Percentiles rank a stretch among this genome's conserved stretches.
These are phyloP conservation scores for Pulveroboletus ridleyi DNA, from an alignment of 1,284 basidiomycete species.

Conservation along the genomic window DNA sequence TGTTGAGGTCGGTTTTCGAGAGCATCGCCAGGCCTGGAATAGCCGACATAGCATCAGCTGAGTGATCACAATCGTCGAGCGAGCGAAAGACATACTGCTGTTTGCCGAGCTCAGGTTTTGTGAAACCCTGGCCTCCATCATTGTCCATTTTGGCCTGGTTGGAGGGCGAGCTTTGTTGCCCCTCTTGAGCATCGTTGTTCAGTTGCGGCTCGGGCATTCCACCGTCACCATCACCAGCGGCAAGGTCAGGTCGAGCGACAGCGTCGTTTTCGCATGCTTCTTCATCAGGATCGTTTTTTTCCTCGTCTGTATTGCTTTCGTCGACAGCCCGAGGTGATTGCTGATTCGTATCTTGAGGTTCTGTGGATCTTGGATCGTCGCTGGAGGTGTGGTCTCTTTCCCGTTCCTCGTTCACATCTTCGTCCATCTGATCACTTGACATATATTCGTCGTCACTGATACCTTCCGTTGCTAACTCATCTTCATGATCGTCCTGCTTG, in stretches of 20 bases:
- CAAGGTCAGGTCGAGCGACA: constrained; percentile 49
- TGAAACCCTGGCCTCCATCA: constrained; percentile 34
- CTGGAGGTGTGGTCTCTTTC: constrained; percentile 22
- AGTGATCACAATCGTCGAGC: constrained; percentile 4
- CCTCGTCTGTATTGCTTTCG: constrained; percentile 22
- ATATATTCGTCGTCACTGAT: constrained; percentile 47
- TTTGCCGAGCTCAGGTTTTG: constrained; percentile 29
- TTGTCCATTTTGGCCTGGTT: constrained; percentile 22
- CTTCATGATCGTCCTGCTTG: constrained; percentile 41
- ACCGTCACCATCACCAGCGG: constrained; percentile 40
- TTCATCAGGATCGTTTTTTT: constrained; percentile 37
- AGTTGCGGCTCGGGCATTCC: constrained; percentile 26
- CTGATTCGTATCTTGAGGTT: constrained; percentile 24
- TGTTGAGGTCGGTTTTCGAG: constrained; percentile 18
- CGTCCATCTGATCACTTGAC: constrained; percentile 46
- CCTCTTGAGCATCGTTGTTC: constrained; percentile 29
- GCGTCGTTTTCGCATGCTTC: constrained; percentile 37
- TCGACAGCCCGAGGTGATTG: constrained; percentile 29
- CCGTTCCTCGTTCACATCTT: constrained; percentile 41
- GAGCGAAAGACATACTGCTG: constrained; percentile 37
- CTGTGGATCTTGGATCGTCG: constrained; percentile 32
- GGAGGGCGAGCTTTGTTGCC: constrained; percentile 27
- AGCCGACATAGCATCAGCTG: not conserved
- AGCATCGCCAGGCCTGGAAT: constrained; percentile 18
- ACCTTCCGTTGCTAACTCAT: constrained; percentile 43